A percentile compares a stretch with the other conserved stretches of the same genome.
Conservation (phyloP, 345 rosid species). For the Mangifera indica region DNA sequence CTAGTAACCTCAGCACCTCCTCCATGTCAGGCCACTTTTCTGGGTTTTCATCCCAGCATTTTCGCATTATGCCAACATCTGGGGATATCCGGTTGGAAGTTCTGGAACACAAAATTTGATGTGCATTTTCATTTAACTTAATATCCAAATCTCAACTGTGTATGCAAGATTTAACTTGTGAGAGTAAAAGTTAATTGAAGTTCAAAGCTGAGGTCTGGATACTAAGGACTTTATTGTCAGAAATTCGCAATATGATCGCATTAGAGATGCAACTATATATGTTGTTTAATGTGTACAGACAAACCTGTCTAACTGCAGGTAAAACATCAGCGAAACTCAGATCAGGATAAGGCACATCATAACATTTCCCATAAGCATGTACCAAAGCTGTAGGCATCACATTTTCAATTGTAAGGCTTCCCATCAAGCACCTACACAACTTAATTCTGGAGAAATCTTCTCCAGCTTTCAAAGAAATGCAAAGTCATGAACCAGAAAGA, state of each 20-base stretch:
- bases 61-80: constrained; percentile 74
- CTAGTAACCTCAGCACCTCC: constrained; percentile 64
- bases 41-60: constrained; percentile 74
- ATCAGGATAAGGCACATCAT: constrained; percentile 77
- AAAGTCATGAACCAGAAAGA: background rate
- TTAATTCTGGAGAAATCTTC: constrained; percentile 12
- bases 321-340: constrained; percentile 73
- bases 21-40: constrained; percentile 80
- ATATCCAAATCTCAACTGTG: no score
- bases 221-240: no score
- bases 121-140: no score
- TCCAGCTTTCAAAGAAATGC: background rate
- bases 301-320: constrained; percentile 68
- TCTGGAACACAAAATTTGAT: constrained; percentile 37
- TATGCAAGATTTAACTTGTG: no score
- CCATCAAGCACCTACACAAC: constrained; percentile 71
- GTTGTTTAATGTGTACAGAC: background rate
- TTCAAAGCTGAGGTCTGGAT: no score
- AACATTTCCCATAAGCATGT: constrained; percentile 90
- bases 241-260: no score
- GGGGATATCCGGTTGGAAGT: constrained; percentile 71
- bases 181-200: no score
- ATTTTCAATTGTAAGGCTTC: constrained; percentile 74
- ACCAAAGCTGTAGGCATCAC: constrained; percentile 84
- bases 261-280: no score